phyloP scores from a whole-genome alignment of 306 rosid species.

The Cucumis hystrix region DNA sequence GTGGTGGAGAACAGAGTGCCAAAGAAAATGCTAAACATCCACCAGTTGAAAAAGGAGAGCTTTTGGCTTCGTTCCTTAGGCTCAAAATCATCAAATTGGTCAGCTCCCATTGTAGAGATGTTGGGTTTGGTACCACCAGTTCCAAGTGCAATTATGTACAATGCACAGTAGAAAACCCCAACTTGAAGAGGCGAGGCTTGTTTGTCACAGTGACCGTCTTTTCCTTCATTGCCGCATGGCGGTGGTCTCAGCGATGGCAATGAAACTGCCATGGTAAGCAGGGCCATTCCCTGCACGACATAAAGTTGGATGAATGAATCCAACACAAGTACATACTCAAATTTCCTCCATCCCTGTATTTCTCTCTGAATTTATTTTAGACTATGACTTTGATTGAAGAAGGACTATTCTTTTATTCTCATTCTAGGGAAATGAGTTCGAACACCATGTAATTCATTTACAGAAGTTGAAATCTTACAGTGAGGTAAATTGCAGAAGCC shows the following conservation, averaged over 20 bases:
- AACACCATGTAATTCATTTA: neutral
- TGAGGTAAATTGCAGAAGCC: slow-evolving; percentile 40
- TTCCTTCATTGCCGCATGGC: slow-evolving; percentile 19
- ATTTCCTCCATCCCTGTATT: neutral
- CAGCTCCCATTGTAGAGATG: slow-evolving; percentile 88
- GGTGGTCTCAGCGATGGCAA: slow-evolving; percentile 57
- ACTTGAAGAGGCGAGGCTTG: slow-evolving; percentile 41
- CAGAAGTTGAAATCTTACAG: slow-evolving; percentile 22
- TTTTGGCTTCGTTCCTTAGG: slow-evolving; percentile 45
- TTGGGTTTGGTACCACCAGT: slow-evolving; percentile 85
- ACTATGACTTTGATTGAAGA: neutral
- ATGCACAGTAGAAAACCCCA: slow-evolving; percentile 46
- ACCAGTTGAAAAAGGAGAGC: slow-evolving; percentile 83
- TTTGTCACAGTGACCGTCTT: slow-evolving; percentile 15
- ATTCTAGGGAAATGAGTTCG: neutral
- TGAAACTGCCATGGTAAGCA: slow-evolving; percentile 56
- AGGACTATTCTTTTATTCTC: neutral
- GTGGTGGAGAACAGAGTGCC: slow-evolving; percentile 67
- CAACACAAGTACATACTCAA: neutral
- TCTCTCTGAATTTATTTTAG: neutral
- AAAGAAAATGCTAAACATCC: slow-evolving; percentile 55
- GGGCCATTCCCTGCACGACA: slow-evolving; percentile 43
- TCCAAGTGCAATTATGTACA: slow-evolving; percentile 56
- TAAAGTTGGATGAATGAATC: neutral
- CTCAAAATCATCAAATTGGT: slow-evolving; percentile 71